These are phyloP conservation scores for Calonectria naviculata DNA, from an alignment of 2,329 filamentous ascomycete genomes.

Conservation along the genomic window DNA sequence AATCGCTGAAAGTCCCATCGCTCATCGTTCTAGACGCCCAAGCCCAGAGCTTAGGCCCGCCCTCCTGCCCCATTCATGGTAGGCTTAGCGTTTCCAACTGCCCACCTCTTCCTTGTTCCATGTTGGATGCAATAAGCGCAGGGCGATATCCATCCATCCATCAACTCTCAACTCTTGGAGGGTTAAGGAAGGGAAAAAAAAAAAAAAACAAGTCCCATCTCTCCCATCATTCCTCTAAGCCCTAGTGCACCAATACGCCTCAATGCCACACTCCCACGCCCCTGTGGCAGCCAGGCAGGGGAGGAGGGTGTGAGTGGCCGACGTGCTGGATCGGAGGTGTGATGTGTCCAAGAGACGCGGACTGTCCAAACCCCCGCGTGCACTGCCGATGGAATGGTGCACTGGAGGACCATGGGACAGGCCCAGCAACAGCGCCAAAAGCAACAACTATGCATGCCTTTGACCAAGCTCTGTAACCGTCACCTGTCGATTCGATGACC, in stretches of 20 bases:
- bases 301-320: slow-evolving; percentile 26
- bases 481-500: slow-evolving; percentile 13
- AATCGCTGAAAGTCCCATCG: slow-evolving; percentile 15
- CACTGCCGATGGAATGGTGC: slow-evolving; percentile 29
- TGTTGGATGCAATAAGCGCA: slow-evolving; percentile 8
- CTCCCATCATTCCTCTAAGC: slow-evolving; percentile 5
- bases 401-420: slow-evolving; percentile 23
- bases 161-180: background rate
- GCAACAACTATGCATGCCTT: slow-evolving; percentile 24
- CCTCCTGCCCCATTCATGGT: slow-evolving; percentile 1
- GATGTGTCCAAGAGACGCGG: slow-evolving; percentile 35
- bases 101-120: slow-evolving; percentile 13
- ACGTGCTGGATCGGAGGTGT: slow-evolving; percentile 38
- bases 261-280: slow-evolving; percentile 27
- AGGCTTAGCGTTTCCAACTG: slow-evolving; percentile 5
- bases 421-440: slow-evolving; percentile 31
- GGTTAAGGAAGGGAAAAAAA: too few relatives aligned
- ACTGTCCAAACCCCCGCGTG: slow-evolving; percentile 21
- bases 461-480: slow-evolving; percentile 31
- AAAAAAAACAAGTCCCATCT: background rate
- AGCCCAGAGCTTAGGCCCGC: slow-evolving; percentile 9
- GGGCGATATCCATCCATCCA: slow-evolving; percentile 12
- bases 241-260: slow-evolving; percentile 18
- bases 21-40: slow-evolving; percentile 20
- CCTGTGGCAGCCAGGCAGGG: slow-evolving; percentile 27